phyloP scores from a whole-genome alignment of 352 stramenopile species.

The Thraustotheca clavata region DNA sequence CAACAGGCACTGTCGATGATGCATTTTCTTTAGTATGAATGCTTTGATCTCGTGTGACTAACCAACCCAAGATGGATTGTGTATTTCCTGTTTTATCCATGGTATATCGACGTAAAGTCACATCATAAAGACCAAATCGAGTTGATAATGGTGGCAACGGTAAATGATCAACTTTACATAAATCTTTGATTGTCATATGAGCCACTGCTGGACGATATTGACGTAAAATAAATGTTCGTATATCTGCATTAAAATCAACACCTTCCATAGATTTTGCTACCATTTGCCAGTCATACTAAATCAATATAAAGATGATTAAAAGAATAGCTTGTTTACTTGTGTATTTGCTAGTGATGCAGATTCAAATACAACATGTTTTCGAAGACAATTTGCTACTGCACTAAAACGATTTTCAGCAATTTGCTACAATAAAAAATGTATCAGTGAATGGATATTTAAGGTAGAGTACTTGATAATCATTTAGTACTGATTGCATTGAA shows the following conservation, averaged over 20 bases:
- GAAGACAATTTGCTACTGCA: slow-evolving; percentile 61
- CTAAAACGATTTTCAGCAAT: slow-evolving; percentile 65
- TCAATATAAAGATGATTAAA: not conserved
- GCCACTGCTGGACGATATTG: slow-evolving; percentile 30
- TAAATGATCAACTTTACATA: slow-evolving; percentile 38
- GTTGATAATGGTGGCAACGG: slow-evolving; percentile 40
- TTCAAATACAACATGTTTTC: slow-evolving; percentile 78
- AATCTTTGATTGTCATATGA: slow-evolving; percentile 54
- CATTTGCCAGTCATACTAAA: slow-evolving; percentile 81
- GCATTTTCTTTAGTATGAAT: not conserved
- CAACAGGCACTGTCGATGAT: not conserved
- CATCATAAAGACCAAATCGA: slow-evolving; percentile 51
- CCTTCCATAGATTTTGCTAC: slow-evolving; percentile 59
- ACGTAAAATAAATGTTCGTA: slow-evolving; percentile 56
- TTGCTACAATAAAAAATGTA: slow-evolving; percentile 32
- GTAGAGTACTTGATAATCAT: slow-evolving; percentile 61
- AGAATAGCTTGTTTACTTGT: slow-evolving; percentile 34
- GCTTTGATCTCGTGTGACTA: slow-evolving; percentile 29
- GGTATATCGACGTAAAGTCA: slow-evolving; percentile 52
- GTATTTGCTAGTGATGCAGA: slow-evolving; percentile 70
- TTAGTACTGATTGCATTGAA: slow-evolving; percentile 54
- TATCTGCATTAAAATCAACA: slow-evolving; percentile 57
- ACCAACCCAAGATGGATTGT: slow-evolving; percentile 31
- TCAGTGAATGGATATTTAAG: not conserved
- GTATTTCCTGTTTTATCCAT: slow-evolving; percentile 54